Conservation (phyloP, 75 land plant genomes). For the Picea sitchensis region DNA sequence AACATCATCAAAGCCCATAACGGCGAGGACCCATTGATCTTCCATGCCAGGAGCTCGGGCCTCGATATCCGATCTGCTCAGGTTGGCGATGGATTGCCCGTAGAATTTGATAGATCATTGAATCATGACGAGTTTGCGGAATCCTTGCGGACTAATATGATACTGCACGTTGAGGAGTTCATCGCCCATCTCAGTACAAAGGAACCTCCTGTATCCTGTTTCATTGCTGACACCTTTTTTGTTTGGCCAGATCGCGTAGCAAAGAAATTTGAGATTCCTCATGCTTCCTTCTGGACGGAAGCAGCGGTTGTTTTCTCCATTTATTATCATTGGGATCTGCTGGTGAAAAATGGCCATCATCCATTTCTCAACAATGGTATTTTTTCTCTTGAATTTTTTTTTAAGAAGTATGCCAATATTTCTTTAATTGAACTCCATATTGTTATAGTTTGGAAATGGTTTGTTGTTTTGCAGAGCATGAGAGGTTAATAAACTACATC, state of each 20-base stretch:
- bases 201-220: neutral
- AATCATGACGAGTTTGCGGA: slow-evolving; percentile 15
- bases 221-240: slow-evolving; percentile 39
- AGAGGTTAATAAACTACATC: slow-evolving; percentile 36
- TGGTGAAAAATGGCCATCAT: slow-evolving; percentile 22
- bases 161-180: slow-evolving; percentile 29
- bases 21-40: slow-evolving; percentile 11
- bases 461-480: neutral
- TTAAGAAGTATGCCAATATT: neutral
- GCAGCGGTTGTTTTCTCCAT: slow-evolving; percentile 29
- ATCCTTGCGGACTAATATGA: neutral
- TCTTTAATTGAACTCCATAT: neutral
- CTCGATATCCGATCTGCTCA: slow-evolving; percentile 34
- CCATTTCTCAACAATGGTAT: neutral
- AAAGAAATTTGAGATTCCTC: slow-evolving; percentile 23
- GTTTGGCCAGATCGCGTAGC: slow-evolving; percentile 28
- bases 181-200: neutral
- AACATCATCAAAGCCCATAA: neutral
- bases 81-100: slow-evolving; percentile 36
- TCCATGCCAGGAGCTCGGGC: slow-evolving; percentile 14
- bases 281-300: slow-evolving; percentile 38
- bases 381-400: neutral
- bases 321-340: slow-evolving; percentile 34
- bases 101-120: slow-evolving; percentile 22
- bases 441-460: neutral